Base-by-base conservation (phyloP, 257 asterid genomes). In the Salvia miltiorrhiza region DNA sequence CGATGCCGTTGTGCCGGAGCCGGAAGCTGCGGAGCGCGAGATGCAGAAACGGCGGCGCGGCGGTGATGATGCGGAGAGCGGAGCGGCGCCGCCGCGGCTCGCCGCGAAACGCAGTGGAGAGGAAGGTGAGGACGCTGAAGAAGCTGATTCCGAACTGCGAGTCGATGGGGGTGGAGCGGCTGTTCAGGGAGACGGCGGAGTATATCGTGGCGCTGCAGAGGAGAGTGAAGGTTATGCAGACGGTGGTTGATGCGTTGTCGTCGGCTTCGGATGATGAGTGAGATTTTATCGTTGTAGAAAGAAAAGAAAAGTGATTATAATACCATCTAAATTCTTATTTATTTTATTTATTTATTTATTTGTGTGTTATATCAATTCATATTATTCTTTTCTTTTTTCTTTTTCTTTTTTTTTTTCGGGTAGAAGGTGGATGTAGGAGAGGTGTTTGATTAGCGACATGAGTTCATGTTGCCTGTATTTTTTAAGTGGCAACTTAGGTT, bases 141-240 rank as follows among this genome's bases (percentile, higher is more conserved):
- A 89, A 78, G 61, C 75, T 89, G 64, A 71, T 89, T 11, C 94
- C 96, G 13, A 80, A 80, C 19, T 44, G 85, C 49, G 82, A 76
- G 11, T 76, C 84, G 21, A 71, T 58, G 73, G 86, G 74, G 5
- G 76, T 83, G 43, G 96, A 83, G 33, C 26, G 77, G 64, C 81
- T 87, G 40, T 80, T 87, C 63, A 61, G 50, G 16, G 90, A 89
- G 48, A 80, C 96, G 0, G 86, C 92, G 4, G 86, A 89, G 65
- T 85, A 89, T 39, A 81, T 89, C 17, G 3, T 79, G 74, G 86
- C 81, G 21, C 79, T 89, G 41, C 77, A 87, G 58, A 81, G 72
- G 78, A 80, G 85, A 69, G 86, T 80, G 47, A 80, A 65, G 63
- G 72, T 84, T 59, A 87, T 89, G 94, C 87, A 85, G 67, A 73